These are phyloP conservation scores for Globisporangium perplexum DNA, from an alignment of 352 stramenopile species.

Conservation along the genomic window DNA sequence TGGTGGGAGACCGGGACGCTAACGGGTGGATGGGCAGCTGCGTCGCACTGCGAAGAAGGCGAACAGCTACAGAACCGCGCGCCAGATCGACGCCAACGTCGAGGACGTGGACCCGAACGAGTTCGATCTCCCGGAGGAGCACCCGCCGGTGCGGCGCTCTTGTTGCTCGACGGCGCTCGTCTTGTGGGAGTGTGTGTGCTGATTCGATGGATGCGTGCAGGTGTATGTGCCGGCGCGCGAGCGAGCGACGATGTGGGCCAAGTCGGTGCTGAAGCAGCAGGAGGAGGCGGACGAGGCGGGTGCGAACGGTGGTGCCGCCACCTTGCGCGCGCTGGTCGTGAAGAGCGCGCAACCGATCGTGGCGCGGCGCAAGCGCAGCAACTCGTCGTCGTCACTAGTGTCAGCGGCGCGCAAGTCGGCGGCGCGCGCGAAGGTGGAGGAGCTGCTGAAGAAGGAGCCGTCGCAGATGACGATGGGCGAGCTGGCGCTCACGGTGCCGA, in stretches of 20 bases:
- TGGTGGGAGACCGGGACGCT: too few relatives aligned
- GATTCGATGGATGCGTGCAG: slow-evolving; percentile 13
- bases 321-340: slow-evolving; percentile 19
- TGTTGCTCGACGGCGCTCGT: too few relatives aligned
- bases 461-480: slow-evolving; percentile 86
- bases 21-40: slow-evolving; percentile 25
- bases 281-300: slow-evolving; percentile 28
- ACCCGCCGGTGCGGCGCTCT: background rate
- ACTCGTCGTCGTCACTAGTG: slow-evolving; percentile 39
- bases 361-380: slow-evolving; percentile 46
- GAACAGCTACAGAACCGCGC: slow-evolving; percentile 27
- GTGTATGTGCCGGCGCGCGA: slow-evolving; percentile 70
- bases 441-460: slow-evolving; percentile 62
- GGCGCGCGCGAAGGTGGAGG: slow-evolving; percentile 39
- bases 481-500: slow-evolving; percentile 67
- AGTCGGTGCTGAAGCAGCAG: slow-evolving; percentile 46
- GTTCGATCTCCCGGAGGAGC: slow-evolving; percentile 9
- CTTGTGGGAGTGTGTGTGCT: too few relatives aligned
- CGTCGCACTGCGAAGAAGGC: slow-evolving; percentile 45
- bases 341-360: slow-evolving; percentile 21
- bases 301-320: slow-evolving; percentile 5
- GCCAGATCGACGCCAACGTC: slow-evolving; percentile 27
- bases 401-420: slow-evolving; percentile 20
- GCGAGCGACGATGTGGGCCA: slow-evolving; percentile 67
- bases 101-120: slow-evolving; percentile 39